These are phyloP conservation scores for Talaromyces marneffei DNA, from an alignment of 2,329 filamentous ascomycete species.

Conservation along the genomic window DNA sequence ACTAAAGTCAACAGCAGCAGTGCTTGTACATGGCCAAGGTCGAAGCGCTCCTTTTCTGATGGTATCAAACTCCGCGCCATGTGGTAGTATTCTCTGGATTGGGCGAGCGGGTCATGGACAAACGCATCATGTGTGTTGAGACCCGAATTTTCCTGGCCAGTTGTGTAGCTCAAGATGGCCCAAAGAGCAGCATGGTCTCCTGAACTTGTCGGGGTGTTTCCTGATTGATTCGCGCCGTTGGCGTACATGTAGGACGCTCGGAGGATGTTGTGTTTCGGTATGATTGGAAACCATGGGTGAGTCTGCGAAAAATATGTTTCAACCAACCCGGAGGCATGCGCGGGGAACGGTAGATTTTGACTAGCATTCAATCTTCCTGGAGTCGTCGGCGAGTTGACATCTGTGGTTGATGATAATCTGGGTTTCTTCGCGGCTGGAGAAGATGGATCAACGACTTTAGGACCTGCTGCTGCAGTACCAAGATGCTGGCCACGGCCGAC, in stretches of 20 bases:
- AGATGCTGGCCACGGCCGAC: constrained; percentile 24
- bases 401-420: constrained; percentile 21
- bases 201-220: constrained; percentile 27
- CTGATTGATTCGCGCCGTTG: constrained; percentile 33
- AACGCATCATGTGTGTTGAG: constrained; percentile 1
- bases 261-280: constrained; percentile 52
- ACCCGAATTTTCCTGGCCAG: constrained; percentile 26
- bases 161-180: constrained; percentile 40
- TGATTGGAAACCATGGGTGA: constrained; percentile 56
- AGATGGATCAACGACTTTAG: constrained; percentile 26
- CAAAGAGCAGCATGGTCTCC: constrained; percentile 41
- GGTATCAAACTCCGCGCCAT: constrained; percentile 35
- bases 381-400: not conserved
- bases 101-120: constrained; percentile 17
- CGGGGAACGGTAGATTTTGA: constrained; percentile 38
- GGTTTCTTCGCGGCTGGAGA: constrained; percentile 25
- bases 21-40: constrained; percentile 41
- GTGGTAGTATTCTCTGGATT: constrained; percentile 32
- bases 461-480: constrained; percentile 24
- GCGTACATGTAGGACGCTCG: constrained; percentile 53
- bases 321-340: constrained; percentile 47
- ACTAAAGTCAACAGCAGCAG: constrained; percentile 44
- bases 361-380: not conserved
- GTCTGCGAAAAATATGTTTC: constrained; percentile 55
- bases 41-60: constrained; percentile 34